These are phyloP conservation scores for Akanthomyces muscarius DNA, from an alignment of 2,329 filamentous ascomycete species.

Conservation along the genomic window DNA sequence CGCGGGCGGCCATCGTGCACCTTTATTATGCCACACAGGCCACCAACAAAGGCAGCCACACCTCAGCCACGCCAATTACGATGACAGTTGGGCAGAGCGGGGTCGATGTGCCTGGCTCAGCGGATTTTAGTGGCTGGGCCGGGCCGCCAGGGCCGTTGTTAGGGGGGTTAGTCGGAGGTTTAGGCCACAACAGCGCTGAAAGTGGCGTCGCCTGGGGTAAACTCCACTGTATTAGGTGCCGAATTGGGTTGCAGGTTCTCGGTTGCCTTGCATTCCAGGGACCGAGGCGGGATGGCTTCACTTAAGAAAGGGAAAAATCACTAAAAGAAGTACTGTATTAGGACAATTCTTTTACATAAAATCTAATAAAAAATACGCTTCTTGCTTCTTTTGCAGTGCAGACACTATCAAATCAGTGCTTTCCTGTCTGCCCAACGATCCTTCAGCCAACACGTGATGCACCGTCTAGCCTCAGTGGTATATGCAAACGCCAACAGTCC, in stretches of 20 bases:
- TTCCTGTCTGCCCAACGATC: no score
- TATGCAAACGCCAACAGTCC: no score
- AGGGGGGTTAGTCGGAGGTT: background rate
- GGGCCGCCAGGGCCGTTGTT: background rate
- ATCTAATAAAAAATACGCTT: no score
- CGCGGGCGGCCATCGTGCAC: constrained; percentile 26
- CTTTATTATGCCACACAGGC: constrained; percentile 29
- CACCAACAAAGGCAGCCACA: background rate
- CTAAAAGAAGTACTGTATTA: background rate
- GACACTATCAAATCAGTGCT: no score
- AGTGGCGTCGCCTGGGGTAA: constrained; percentile 4
- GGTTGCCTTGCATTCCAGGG: no score
- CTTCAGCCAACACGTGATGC: background rate
- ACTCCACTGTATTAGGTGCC: constrained; percentile 2
- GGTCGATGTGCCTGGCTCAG: background rate
- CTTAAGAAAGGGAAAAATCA: no score
- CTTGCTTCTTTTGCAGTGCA: background rate
- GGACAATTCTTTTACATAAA: background rate
- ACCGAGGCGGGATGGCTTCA: no score
- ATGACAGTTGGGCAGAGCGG: background rate
- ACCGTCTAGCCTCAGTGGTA: no score
- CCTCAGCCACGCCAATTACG: constrained; percentile 7
- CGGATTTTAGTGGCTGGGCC: background rate
- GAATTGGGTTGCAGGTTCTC: background rate
- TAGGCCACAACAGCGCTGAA: background rate